A percentile compares a stretch with the other conserved stretches of the same genome.
Evolutionary conservation across 108 stramenopile species (phyloP).

Genomic region (Pseudonitzschia multiseries): DNA sequence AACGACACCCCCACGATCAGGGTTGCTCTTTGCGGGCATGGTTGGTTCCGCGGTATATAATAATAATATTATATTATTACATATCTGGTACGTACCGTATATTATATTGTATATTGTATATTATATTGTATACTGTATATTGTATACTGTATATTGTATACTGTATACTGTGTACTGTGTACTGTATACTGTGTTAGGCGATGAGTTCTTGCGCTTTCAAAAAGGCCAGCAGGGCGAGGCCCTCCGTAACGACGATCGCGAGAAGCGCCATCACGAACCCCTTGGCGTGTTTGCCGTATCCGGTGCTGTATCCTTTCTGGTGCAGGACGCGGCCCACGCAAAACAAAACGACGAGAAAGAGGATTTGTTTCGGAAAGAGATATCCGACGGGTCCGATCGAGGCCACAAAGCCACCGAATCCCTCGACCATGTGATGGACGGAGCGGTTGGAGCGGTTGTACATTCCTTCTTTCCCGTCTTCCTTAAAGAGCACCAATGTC

Average conservation of each 20-base stretch:
- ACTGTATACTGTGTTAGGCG: no score
- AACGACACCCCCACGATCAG: no score
- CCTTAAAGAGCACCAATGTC: neutral
- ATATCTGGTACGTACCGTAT: no score
- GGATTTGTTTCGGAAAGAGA: neutral
- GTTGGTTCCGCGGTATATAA: no score
- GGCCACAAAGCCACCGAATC: neutral
- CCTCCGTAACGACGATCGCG: neutral
- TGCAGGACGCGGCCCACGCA: neutral
- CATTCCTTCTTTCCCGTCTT: neutral
- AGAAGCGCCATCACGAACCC: constrained; percentile 1
- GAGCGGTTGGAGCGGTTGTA: constrained; percentile 19
- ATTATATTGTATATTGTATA: no score
- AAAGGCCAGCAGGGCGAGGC: neutral
- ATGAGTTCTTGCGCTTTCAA: no score
- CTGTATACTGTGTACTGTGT: no score
- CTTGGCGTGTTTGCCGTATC: neutral
- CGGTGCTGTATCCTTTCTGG: neutral
- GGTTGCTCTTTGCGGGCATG: no score
- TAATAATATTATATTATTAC: no score
- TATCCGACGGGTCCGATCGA: constrained; percentile 10
- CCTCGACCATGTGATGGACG: constrained; percentile 11
- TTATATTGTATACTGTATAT: no score
- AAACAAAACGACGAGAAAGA: neutral
- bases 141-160: no score